Evolutionary conservation across 306 rosid species (phyloP).

Genomic region (Argentina anserina): DNA sequence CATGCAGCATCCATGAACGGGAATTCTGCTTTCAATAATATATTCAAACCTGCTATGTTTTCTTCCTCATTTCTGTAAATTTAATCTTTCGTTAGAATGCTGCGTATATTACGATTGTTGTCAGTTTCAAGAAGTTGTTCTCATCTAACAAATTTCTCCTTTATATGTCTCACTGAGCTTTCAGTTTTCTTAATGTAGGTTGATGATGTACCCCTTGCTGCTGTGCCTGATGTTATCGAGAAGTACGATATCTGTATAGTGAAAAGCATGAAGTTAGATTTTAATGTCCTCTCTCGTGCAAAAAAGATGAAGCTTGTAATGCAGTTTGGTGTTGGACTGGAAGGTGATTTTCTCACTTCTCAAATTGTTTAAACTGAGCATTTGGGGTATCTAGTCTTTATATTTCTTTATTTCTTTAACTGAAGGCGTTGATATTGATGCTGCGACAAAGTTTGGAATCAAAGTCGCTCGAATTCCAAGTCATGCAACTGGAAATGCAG

Average conservation of each 20-base stretch:
- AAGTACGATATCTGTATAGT: constrained; percentile 63
- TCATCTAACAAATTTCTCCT: background rate
- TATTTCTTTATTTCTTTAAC: constrained; percentile 8
- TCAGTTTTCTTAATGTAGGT: constrained; percentile 43
- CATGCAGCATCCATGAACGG: background rate
- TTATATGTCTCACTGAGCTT: background rate
- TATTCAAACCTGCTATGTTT: background rate
- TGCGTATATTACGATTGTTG: background rate
- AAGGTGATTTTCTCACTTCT: constrained; percentile 48
- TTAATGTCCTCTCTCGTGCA: constrained; percentile 57
- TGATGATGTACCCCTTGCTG: constrained; percentile 66
- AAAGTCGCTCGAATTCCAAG: constrained; percentile 87
- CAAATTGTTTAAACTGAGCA: background rate
- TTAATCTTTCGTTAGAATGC: background rate
- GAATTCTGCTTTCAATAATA: background rate
- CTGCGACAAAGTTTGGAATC: constrained; percentile 82
- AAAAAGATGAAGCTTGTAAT: constrained; percentile 67
- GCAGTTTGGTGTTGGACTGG: constrained; percentile 93
- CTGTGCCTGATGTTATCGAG: constrained; percentile 54
- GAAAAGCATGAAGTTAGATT: constrained; percentile 60
- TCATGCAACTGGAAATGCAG: constrained; percentile 67
- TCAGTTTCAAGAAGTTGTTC: background rate
- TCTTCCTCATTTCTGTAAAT: background rate
- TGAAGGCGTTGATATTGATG: constrained; percentile 82
- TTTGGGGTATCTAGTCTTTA: constrained; percentile 1